These are phyloP conservation scores for Phytopythium montanum DNA, from an alignment of 352 stramenopile species.

Conservation along the genomic window DNA sequence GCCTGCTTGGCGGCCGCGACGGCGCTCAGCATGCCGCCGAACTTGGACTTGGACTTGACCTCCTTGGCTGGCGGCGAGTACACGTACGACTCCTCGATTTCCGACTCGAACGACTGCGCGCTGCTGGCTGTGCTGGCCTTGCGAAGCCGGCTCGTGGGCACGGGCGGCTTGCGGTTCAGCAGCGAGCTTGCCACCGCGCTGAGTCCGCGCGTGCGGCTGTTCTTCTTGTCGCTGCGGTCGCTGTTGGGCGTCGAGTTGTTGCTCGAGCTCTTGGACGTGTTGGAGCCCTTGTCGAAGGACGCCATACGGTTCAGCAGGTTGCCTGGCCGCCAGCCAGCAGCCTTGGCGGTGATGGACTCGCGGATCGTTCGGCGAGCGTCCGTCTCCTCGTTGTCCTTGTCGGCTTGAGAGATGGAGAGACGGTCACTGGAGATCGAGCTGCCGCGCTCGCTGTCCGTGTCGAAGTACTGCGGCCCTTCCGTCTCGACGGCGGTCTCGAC, in stretches of 20 bases:
- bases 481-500: not conserved
- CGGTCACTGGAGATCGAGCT: slow-evolving; percentile 35
- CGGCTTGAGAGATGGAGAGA: slow-evolving; percentile 12
- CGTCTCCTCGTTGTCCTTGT: slow-evolving; percentile 17
- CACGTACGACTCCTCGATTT: slow-evolving; percentile 32
- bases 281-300: slow-evolving; percentile 28
- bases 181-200: slow-evolving; percentile 24
- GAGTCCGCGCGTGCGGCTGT: slow-evolving; percentile 15
- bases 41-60: slow-evolving; percentile 40
- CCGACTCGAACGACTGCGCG: slow-evolving; percentile 21
- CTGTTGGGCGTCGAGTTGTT: slow-evolving; percentile 27
- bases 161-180: slow-evolving; percentile 24
- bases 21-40: slow-evolving; percentile 34
- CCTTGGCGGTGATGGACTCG: slow-evolving; percentile 15
- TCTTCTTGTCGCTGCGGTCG: slow-evolving; percentile 25
- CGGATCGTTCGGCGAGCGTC: not conserved
- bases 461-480: slow-evolving; percentile 35
- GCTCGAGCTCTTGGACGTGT: slow-evolving; percentile 27
- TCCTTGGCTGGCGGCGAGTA: slow-evolving; percentile 28
- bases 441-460: slow-evolving; percentile 43
- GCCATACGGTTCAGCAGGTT: slow-evolving; percentile 38
- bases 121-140: slow-evolving; percentile 19
- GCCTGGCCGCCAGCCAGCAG: slow-evolving; percentile 30
- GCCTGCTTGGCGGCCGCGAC: slow-evolving; percentile 27
- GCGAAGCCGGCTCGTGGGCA: slow-evolving; percentile 8